These are phyloP conservation scores for Tricholomella constricta DNA, from an alignment of 768 basidiomycete genomes.

Conservation along the genomic window DNA sequence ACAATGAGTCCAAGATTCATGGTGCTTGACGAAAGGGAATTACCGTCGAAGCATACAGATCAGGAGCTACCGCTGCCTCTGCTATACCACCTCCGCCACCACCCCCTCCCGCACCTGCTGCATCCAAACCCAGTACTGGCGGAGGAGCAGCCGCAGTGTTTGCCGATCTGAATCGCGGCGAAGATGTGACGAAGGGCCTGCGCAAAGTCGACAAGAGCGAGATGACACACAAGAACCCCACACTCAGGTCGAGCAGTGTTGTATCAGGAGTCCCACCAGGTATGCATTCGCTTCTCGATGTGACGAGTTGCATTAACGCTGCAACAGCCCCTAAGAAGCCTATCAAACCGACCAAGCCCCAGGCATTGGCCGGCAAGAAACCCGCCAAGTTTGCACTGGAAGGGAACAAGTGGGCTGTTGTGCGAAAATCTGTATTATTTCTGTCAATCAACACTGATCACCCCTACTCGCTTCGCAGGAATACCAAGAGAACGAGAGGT, in stretches of 20 bases:
- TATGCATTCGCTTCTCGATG: constrained; percentile 17
- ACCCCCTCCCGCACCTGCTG: constrained; percentile 47
- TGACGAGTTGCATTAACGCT: neutral
- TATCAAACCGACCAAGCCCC: constrained; percentile 81
- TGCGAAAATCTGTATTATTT: constrained; percentile 36
- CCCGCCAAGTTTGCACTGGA: constrained; percentile 88
- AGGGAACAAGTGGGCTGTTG: constrained; percentile 92
- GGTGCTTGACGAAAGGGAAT: constrained; percentile 46
- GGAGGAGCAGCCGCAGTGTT: constrained; percentile 82
- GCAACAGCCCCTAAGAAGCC: constrained; percentile 59
- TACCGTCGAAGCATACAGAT: constrained; percentile 54
- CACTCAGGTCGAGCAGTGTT: constrained; percentile 66
- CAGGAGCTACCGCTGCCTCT: constrained; percentile 42
- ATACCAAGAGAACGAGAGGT: constrained; percentile 81
- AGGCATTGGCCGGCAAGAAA: constrained; percentile 83
- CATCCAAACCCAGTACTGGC: constrained; percentile 31
- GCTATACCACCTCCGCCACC: constrained; percentile 60
- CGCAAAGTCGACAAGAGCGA: constrained; percentile 95
- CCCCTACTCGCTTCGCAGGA: constrained; percentile 55
- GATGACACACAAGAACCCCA: constrained; percentile 99
- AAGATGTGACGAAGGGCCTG: constrained; percentile 85
- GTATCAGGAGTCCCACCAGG: constrained; percentile 41
- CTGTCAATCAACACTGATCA: neutral
- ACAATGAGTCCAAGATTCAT: neutral
- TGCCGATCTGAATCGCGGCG: constrained; percentile 87